phyloP scores from a whole-genome alignment of 805 yeast species.

The Pichia exigua region DNA sequence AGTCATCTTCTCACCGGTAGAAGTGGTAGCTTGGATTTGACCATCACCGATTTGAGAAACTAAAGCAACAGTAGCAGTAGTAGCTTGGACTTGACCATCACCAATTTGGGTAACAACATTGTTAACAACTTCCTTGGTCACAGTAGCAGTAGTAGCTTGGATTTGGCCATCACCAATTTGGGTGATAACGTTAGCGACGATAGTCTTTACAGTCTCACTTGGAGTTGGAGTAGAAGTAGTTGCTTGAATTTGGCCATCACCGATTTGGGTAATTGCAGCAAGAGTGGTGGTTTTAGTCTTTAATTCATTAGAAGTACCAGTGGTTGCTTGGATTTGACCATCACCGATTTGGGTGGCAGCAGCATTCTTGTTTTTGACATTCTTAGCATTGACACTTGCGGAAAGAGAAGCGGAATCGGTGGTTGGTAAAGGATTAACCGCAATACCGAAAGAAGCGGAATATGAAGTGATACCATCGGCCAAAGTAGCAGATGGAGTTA shows the following conservation, averaged over 20 bases:
- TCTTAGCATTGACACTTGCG: constrained; percentile 6
- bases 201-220: constrained; percentile 22
- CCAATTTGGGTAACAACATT: constrained; percentile 33
- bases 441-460: constrained; percentile 59
- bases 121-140: constrained; percentile 24
- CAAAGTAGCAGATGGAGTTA: constrained; percentile 50
- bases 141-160: constrained; percentile 24
- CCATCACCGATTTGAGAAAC: constrained; percentile 35
- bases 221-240: constrained; percentile 23
- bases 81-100: constrained; percentile 38
- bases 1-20: constrained; percentile 26
- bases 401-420: constrained; percentile 35
- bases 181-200: constrained; percentile 1
- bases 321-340: constrained; percentile 23
- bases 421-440: constrained; percentile 49
- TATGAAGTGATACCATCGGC: constrained; percentile 49
- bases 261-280: constrained; percentile 29
- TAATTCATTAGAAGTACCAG: constrained; percentile 28
- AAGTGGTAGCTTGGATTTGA: constrained; percentile 30
- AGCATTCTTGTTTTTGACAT: constrained; percentile 10
- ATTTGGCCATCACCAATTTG: constrained; percentile 21
- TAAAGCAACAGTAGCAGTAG: constrained; percentile 24
- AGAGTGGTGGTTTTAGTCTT: constrained; percentile 12
- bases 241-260: constrained; percentile 42
- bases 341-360: constrained; percentile 29